These are phyloP conservation scores for Akanthomyces uredinophilus DNA, from an alignment of 2,329 filamentous ascomycete species.

Conservation along the genomic window DNA sequence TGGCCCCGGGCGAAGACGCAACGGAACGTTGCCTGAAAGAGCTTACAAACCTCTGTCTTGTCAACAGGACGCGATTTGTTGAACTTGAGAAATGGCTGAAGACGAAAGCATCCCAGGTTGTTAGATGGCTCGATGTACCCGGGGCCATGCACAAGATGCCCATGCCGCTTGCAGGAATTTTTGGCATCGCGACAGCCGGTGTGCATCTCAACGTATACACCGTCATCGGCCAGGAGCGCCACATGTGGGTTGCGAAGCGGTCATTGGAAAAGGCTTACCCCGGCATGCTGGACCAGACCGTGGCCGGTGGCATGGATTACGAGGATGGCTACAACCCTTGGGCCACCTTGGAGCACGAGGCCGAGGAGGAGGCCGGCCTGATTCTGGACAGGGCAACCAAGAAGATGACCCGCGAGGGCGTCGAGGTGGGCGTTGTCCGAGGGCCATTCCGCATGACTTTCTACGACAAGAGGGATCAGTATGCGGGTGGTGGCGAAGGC, in stretches of 20 bases:
- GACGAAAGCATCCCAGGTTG: constrained; percentile 22
- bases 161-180: constrained; percentile 28
- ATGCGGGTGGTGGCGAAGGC: constrained; percentile 26
- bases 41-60: constrained; percentile 23
- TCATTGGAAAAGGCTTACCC: constrained; percentile 27
- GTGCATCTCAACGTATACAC: constrained; percentile 34
- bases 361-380: constrained; percentile 30
- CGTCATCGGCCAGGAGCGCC: background rate
- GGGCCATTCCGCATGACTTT: constrained; percentile 27
- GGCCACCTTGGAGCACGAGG: constrained; percentile 28
- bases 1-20: constrained; percentile 14
- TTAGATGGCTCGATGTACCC: constrained; percentile 22
- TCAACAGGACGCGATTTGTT: constrained; percentile 23
- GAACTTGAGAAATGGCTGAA: constrained; percentile 24
- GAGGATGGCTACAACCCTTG: constrained; percentile 25
- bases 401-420: constrained; percentile 17
- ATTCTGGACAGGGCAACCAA: background rate
- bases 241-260: constrained; percentile 29
- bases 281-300: constrained; percentile 33
- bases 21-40: constrained; percentile 18
- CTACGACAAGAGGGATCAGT: constrained; percentile 29
- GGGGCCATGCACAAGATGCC: constrained; percentile 25
- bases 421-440: constrained; percentile 22
- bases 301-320: constrained; percentile 31
- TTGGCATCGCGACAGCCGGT: constrained; percentile 32